phyloP scores from a whole-genome alignment of 768 basidiomycete genomes.

The Hygrocybe punicea region DNA sequence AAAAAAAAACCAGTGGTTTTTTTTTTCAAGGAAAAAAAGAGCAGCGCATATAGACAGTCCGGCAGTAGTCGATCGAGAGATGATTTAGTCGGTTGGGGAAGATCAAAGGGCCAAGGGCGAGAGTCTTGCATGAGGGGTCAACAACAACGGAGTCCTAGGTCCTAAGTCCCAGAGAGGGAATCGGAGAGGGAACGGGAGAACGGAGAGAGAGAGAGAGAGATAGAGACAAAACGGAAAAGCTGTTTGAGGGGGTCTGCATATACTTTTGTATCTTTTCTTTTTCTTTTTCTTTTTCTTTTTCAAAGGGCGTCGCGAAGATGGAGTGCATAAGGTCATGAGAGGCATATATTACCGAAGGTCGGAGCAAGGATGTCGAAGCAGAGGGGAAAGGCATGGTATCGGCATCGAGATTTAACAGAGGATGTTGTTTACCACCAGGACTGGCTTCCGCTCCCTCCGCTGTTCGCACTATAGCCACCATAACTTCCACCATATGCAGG shows the following conservation, averaged over 20 bases:
- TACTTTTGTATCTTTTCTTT: background rate
- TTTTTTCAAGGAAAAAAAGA: too few relatives aligned
- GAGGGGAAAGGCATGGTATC: background rate
- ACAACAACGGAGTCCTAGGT: too few relatives aligned
- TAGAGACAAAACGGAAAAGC: too few relatives aligned
- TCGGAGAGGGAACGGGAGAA: too few relatives aligned
- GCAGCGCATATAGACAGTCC: conserved; percentile 53
- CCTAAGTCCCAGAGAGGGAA: too few relatives aligned
- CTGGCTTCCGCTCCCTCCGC: conserved; percentile 27
- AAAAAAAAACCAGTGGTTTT: conserved; percentile 43
- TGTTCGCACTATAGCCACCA: conserved; percentile 25
- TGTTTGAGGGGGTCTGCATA: conserved; percentile 10
- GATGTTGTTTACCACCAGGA: conserved; percentile 42
- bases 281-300: too few relatives aligned
- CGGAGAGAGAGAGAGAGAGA: conserved; percentile 30
- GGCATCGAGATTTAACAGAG: background rate
- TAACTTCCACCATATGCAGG: conserved; percentile 22
- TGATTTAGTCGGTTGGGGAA: conserved; percentile 14
- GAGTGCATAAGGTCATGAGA: too few relatives aligned
- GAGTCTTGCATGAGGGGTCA: too few relatives aligned
- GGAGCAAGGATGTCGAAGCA: too few relatives aligned
- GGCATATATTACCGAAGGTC: too few relatives aligned
- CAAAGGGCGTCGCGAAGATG: too few relatives aligned
- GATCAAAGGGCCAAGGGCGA: conserved; percentile 32
- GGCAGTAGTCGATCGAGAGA: conserved; percentile 1